Evolutionary conservation across 345 rosid species (phyloP), one percentile per base, ranked within the genome.

Genomic region (Populus davidiana): DNA sequence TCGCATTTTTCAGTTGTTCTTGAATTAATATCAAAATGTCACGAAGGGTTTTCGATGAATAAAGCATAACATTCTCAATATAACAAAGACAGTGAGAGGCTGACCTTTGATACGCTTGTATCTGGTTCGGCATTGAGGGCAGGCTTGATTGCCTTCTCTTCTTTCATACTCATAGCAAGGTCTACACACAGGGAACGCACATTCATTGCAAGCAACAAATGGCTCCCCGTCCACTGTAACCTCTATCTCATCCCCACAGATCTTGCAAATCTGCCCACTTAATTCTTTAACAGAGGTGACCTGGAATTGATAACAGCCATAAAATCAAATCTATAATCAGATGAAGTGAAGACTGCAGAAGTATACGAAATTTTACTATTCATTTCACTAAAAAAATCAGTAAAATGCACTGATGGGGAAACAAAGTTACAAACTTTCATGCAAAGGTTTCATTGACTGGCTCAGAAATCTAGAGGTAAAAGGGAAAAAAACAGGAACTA

Each of bases 171-270:
- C 98, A 39, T 92, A 94, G 81, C 98, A 94, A 82, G 88, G 82
- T 83, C 97, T 87, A 81, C 98, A 94, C 21, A 94, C 93, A 43
- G 98, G 98, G 88, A 94, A 94, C 61, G 97, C 98, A 89, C 97
- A 94, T 83, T 94, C 98, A 75, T 94, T 91, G 86, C 98, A 94
- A 7, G 97, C 98, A 86, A 94, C 93, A 85, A 94, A 92, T 33
- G 90, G 91, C 82, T 94, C 98, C 64, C 97, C 97, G 69, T 86
- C 88, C 41, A 43, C 89, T 1, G 85, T 83, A 23, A 92, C 27
- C 80, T 91, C 97, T 23, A 94, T 85, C 85, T 92, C 96, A 85
- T 94, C 98, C 35, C 93, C 93, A 82, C 98, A 94, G 80, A 94
- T 94, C 90, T 92, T 96, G 82, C 98, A 94, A 78, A 86, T 86